These are phyloP conservation scores for Saraca asoca DNA, from an alignment of 331 rosid genomes.

Conservation along the genomic window DNA sequence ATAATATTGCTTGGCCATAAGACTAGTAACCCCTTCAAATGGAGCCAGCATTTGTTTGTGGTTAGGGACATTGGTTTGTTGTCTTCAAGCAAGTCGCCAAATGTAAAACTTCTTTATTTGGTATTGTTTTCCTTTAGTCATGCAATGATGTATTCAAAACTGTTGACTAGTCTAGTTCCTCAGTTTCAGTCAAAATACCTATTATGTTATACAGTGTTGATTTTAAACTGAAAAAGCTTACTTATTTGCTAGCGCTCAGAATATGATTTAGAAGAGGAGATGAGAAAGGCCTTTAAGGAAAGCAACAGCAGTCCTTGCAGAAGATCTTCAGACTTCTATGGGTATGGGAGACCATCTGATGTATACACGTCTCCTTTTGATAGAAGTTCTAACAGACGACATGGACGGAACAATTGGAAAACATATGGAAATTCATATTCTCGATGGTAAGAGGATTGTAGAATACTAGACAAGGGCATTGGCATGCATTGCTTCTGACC, in stretches of 20 bases:
- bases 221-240: constrained; percentile 26
- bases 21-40: too few relatives aligned
- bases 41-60: too few relatives aligned
- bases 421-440: constrained; percentile 63
- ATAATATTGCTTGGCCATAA: too few relatives aligned
- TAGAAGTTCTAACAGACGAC: constrained; percentile 49
- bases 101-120: too few relatives aligned
- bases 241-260: constrained; percentile 62
- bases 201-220: constrained; percentile 7
- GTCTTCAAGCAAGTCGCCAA: too few relatives aligned
- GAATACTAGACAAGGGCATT: not conserved
- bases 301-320: constrained; percentile 50
- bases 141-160: constrained; percentile 6
- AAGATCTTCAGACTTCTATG: constrained; percentile 51
- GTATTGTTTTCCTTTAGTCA: too few relatives aligned
- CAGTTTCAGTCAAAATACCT: constrained; percentile 29
- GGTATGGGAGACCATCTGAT: constrained; percentile 48
- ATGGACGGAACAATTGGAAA: constrained; percentile 57
- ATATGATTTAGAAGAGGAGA: constrained; percentile 82
- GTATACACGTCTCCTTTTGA: constrained; percentile 48
- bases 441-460: constrained; percentile 50
- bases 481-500: not conserved
- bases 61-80: too few relatives aligned
- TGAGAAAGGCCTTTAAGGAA: constrained; percentile 58
- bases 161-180: constrained; percentile 19